These are phyloP conservation scores for Pichia sporocuriosa DNA, from an alignment of 805 yeast species.

Conservation along the genomic window DNA sequence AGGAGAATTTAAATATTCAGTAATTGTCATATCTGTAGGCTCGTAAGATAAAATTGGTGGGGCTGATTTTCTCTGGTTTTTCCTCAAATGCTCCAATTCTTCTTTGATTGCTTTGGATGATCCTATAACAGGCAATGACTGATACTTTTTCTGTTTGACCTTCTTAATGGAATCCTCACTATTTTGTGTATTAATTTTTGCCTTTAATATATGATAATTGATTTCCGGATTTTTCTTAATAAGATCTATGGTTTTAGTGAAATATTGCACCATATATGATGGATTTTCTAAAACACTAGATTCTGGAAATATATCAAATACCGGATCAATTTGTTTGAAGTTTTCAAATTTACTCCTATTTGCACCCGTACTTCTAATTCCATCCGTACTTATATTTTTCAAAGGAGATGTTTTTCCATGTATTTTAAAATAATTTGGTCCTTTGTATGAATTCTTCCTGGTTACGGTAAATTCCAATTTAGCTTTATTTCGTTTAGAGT, in stretches of 20 bases:
- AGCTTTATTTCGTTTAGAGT: too few relatives aligned
- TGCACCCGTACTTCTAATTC: background rate
- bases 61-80: slow-evolving; percentile 11
- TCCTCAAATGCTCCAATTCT: background rate
- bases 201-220: slow-evolving; percentile 12
- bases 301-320: slow-evolving; percentile 7
- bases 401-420: background rate
- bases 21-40: slow-evolving; percentile 12
- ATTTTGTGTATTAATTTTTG: slow-evolving; percentile 1
- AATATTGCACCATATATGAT: slow-evolving; percentile 14
- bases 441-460: slow-evolving; percentile 10
- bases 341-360: slow-evolving; percentile 3
- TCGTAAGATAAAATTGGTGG: slow-evolving; percentile 10
- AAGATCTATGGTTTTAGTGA: slow-evolving; percentile 10
- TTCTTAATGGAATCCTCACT: background rate
- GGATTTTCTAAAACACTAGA: slow-evolving; percentile 11
- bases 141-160: slow-evolving; percentile 5
- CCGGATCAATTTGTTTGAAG: slow-evolving; percentile 9
- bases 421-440: slow-evolving; percentile 7
- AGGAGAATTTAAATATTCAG: slow-evolving; percentile 14
- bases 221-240: slow-evolving; percentile 12
- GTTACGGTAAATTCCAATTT: slow-evolving; percentile 8
- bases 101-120: background rate
- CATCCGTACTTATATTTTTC: background rate
- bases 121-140: slow-evolving; percentile 9